Conservation (phyloP, 768 basidiomycete species). For the Russula sp. region DNA sequence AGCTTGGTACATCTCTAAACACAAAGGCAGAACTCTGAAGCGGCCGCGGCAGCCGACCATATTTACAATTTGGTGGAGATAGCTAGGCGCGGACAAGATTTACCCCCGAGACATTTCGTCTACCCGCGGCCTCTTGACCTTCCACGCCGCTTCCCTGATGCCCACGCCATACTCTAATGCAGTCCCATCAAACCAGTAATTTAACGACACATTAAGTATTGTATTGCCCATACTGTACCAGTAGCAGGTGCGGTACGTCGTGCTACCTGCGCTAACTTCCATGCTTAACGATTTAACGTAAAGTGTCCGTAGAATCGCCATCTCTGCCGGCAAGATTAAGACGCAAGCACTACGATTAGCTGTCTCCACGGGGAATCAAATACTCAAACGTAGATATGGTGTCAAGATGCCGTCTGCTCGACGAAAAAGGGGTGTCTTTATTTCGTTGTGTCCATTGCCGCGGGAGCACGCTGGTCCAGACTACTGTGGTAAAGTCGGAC, state of each 20-base stretch:
- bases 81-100: not conserved
- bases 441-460: no score
- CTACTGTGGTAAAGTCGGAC: not conserved
- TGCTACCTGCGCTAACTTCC: not conserved
- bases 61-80: not conserved
- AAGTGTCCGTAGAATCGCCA: not conserved
- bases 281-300: not conserved
- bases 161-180: not conserved
- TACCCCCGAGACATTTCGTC: constrained; percentile 9
- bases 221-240: not conserved
- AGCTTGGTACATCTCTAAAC: not conserved
- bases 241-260: not conserved
- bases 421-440: no score
- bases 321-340: not conserved
- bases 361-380: not conserved
- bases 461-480: no score
- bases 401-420: not conserved
- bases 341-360: not conserved
- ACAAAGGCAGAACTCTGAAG: not conserved
- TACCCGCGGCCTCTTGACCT: constrained; percentile 8
- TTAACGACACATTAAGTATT: not conserved
- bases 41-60: not conserved
- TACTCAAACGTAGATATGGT: not conserved
- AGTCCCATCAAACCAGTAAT: not conserved
- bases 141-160: not conserved